Base-by-base conservation (phyloP, 345 rosid species). In the Fremontodendron californicum region DNA sequence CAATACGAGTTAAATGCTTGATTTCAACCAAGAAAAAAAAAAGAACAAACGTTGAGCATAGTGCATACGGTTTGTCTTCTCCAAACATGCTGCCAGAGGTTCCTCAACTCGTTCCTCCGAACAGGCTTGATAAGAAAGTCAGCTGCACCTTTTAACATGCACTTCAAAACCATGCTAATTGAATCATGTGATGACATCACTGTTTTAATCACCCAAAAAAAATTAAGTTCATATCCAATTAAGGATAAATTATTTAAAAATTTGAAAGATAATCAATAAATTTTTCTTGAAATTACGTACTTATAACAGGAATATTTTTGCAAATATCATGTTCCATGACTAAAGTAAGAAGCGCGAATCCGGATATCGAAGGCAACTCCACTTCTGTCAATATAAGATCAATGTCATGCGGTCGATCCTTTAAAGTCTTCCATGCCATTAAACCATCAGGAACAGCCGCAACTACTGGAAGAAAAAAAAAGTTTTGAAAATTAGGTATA, bases 281-380 rank as follows among this genome's bases (percentile, higher is more conserved):
- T 1, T 58, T 25, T n/a, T 21, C 21, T n/a, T 54, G 27, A 27
- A 13, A 29, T 54, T 27, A 18, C 92, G 75, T 88, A 92, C 97
- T 90, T 89, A 92, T 92, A 79, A 92, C 94, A 69, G 97, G 97
- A 71, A 92, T 92, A 66, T 89, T 88, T 82, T 87, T 90, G 88
- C 90, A 89, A 64, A 88, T 51, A 35, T 90, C 94, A 63, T 90
- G 92, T 84, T 92, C 97, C 91, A 80, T 84, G 71, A 88, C 85
- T 79, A 92, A 80, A 35, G 91, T 78, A 75, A 92, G 94, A 21
- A 90, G 87, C 5, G 94, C 87, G 82, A 87, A 90, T 61, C 97
- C 97, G 42, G 97, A 92, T 74, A 92, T 87, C 39, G 88, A 87
- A 4, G 97, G 94, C 82, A 92, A 79, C 74, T 92, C 97, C 43